phyloP scores from a whole-genome alignment of 148 eudicot species.

The Amaranthus cruentus region DNA sequence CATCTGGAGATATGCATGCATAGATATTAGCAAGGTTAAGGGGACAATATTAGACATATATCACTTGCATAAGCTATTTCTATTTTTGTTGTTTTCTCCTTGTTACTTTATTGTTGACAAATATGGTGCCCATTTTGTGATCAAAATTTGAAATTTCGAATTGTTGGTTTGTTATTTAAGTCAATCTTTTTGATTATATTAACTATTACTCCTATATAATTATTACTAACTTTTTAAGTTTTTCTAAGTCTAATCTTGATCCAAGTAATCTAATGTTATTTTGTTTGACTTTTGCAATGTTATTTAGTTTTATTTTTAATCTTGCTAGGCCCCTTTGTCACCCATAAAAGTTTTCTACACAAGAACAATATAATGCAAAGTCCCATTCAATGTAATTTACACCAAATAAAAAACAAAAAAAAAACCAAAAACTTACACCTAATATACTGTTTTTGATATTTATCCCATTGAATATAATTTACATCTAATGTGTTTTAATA shows the following conservation, averaged over 20 bases:
- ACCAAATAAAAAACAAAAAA: too few species aligned
- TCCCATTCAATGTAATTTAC: too few species aligned
- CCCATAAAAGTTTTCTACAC: too few species aligned
- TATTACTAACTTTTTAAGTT: neutral
- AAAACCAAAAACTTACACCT: too few species aligned
- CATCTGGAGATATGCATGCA: too few species aligned
- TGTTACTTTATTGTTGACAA: constrained; percentile 14
- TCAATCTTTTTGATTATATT: constrained; percentile 1
- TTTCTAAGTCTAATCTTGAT: neutral
- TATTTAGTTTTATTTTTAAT: neutral
- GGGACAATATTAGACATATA: constrained; percentile 8
- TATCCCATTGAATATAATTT: too few species aligned
- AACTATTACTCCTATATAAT: neutral
- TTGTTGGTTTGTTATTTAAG: neutral
- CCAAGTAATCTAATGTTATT: neutral
- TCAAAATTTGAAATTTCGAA: neutral
- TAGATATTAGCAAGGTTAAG: neutral
- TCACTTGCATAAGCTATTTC: neutral
- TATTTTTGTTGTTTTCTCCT: constrained; percentile 13
- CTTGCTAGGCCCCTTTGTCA: too few species aligned
- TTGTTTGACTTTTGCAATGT: neutral
- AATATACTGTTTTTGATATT: too few species aligned
- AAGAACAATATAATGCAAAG: too few species aligned
- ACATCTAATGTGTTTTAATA: too few species aligned
- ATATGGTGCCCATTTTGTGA: constrained; percentile 10